Conservation (phyloP, 2,329 filamentous ascomycete species). For the Didymella lethalis region DNA sequence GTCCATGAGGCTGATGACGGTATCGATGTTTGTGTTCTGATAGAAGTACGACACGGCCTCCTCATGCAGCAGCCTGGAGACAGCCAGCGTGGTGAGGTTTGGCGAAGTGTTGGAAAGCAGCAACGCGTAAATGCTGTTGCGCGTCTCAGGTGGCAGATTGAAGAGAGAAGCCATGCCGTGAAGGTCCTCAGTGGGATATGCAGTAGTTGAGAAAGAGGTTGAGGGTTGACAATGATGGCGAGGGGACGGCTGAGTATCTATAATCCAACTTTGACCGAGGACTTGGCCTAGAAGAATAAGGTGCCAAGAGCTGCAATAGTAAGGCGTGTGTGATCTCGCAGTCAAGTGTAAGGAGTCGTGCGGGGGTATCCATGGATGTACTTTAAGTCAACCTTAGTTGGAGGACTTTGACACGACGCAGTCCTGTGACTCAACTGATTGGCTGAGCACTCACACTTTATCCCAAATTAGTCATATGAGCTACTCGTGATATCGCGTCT, state of each 20-base stretch:
- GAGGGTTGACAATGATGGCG: background rate
- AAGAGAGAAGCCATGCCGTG: constrained; percentile 21
- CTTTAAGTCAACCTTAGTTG: constrained; percentile 3
- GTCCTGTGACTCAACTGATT: constrained; percentile 9
- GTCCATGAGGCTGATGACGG: constrained; percentile 24
- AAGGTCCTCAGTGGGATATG: background rate
- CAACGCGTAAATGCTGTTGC: constrained; percentile 29
- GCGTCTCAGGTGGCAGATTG: constrained; percentile 30
- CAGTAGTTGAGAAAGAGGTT: background rate
- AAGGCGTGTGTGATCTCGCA: background rate
- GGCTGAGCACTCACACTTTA: constrained; percentile 1
- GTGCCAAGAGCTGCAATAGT: background rate
- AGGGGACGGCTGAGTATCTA: background rate
- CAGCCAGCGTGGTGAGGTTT: constrained; percentile 23
- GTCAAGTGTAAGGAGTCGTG: background rate
- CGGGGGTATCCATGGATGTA: background rate
- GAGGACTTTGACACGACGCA: background rate
- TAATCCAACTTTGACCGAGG: background rate
- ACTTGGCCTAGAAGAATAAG: background rate
- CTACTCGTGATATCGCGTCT: constrained; percentile 10
- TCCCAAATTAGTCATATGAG: background rate
- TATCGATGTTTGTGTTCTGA: constrained; percentile 24
- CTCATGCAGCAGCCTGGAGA: constrained; percentile 27
- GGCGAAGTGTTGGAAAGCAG: constrained; percentile 11
- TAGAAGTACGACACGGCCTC: constrained; percentile 38